These are phyloP conservation scores for Penicillium fimorum DNA, from an alignment of 495 filamentous ascomycete genomes.

Conservation along the genomic window DNA sequence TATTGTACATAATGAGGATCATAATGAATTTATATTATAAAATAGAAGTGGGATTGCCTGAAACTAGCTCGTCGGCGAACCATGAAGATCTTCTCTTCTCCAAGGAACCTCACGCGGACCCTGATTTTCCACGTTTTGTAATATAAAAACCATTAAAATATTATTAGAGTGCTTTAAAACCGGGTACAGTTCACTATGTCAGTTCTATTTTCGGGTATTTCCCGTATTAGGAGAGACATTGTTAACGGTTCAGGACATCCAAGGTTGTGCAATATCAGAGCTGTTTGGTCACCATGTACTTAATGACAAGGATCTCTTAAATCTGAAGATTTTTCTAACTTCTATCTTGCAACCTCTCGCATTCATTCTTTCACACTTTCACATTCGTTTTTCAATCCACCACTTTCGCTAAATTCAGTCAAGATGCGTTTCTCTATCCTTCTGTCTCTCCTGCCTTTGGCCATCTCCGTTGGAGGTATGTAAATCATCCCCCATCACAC, in stretches of 20 bases:
- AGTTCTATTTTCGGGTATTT: constrained; percentile 10
- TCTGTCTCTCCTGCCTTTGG: constrained; percentile 27
- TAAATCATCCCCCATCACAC: background rate
- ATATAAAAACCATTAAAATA: constrained; percentile 18
- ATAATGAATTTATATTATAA: background rate
- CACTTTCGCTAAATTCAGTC: constrained; percentile 4
- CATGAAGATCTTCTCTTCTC: background rate
- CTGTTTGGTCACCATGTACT: background rate
- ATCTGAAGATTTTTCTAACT: background rate
- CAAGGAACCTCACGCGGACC: background rate
- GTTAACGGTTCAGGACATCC: background rate
- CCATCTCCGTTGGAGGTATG: constrained; percentile 26
- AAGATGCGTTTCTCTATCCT: constrained; percentile 30
- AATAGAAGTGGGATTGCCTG: background rate
- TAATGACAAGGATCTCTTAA: background rate
- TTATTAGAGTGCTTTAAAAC: constrained; percentile 17
- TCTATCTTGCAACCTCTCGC: background rate
- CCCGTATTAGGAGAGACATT: constrained; percentile 1
- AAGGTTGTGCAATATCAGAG: constrained; percentile 5
- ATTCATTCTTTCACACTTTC: background rate
- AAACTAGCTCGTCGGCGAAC: constrained; percentile 6
- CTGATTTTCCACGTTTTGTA: background rate
- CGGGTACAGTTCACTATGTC: background rate
- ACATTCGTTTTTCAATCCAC: constrained; percentile 3
- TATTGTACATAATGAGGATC: background rate